These are phyloP conservation scores for Eucalyptus decipiens DNA, from an alignment of 345 rosid species.

Conservation along the genomic window DNA sequence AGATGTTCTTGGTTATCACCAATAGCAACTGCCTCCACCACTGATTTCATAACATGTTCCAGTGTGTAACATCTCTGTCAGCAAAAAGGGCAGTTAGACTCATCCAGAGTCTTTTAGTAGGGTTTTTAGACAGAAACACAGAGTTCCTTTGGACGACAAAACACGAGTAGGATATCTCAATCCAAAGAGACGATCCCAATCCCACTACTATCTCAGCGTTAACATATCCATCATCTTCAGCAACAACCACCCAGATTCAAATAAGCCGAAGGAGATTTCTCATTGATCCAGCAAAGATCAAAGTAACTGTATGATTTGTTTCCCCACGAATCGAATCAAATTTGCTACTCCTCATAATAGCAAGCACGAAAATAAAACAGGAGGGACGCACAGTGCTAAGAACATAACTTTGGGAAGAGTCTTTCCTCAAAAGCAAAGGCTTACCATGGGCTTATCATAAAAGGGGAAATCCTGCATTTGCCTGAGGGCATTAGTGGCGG, in stretches of 20 bases:
- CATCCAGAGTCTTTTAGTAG: not conserved
- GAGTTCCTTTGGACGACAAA: not conserved
- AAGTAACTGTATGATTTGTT: not conserved
- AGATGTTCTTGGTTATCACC: not conserved
- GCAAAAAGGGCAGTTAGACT: not conserved
- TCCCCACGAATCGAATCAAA: not conserved
- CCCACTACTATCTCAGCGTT: not conserved
- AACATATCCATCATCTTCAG: not conserved
- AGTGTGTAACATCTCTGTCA: not conserved
- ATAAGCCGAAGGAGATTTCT: not conserved
- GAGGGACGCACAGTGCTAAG: not conserved
- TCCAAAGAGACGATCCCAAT: not conserved
- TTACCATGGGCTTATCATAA: conserved; percentile 89
- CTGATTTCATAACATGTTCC: not conserved
- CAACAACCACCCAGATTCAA: not conserved
- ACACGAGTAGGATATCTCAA: not conserved
- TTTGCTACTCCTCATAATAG: not conserved
- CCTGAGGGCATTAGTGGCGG: conserved; percentile 67
- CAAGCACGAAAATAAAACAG: not conserved
- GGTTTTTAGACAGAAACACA: not conserved
- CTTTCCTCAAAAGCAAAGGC: not conserved
- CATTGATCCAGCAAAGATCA: not conserved
- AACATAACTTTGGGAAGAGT: not conserved
- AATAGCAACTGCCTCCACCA: not conserved
- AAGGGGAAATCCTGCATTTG: conserved; percentile 94